Evolutionary conservation across 805 yeast genomes (phyloP).

Genomic region (Nakazawaea pomicola): DNA sequence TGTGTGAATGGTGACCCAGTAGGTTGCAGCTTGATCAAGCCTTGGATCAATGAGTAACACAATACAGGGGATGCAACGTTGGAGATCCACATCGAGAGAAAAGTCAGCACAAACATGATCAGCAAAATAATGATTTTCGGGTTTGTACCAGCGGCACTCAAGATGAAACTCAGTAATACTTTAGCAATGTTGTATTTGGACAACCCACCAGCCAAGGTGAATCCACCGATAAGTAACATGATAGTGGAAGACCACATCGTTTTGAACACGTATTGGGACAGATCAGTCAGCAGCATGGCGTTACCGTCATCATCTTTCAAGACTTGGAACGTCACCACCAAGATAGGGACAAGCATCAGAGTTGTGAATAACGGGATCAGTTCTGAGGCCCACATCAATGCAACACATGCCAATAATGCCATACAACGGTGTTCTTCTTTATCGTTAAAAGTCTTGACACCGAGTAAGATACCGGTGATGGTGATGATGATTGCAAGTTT

Average conservation of each 20-base stretch:
- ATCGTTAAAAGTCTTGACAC: conserved; percentile 59
- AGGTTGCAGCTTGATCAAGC: conserved; percentile 37
- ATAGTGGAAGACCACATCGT: conserved; percentile 54
- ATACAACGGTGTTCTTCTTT: conserved; percentile 57
- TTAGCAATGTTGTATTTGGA: conserved; percentile 51
- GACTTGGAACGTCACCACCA: conserved; percentile 41
- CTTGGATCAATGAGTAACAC: conserved; percentile 46
- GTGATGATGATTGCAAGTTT: conserved; percentile 44
- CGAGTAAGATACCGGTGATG: conserved; percentile 49
- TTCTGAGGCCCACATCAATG: conserved; percentile 48
- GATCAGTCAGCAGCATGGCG: conserved; percentile 36
- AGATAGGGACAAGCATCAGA: conserved; percentile 42
- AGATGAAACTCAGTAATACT: conserved; percentile 42
- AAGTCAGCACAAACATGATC: conserved; percentile 45
- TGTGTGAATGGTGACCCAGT: conserved; percentile 26
- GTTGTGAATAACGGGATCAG: conserved; percentile 47
- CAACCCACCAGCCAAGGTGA: conserved; percentile 49
- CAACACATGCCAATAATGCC: conserved; percentile 56
- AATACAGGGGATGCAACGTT: conserved; percentile 54
- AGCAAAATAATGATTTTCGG: conserved; percentile 44
- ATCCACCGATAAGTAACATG: conserved; percentile 47
- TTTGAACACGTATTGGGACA: conserved; percentile 39
- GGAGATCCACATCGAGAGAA: conserved; percentile 54
- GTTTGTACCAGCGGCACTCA: conserved; percentile 45
- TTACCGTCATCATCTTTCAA: conserved; percentile 43